These are phyloP conservation scores for Hemileccinum rubropunctum DNA, from an alignment of 768 basidiomycete species.

Conservation along the genomic window DNA sequence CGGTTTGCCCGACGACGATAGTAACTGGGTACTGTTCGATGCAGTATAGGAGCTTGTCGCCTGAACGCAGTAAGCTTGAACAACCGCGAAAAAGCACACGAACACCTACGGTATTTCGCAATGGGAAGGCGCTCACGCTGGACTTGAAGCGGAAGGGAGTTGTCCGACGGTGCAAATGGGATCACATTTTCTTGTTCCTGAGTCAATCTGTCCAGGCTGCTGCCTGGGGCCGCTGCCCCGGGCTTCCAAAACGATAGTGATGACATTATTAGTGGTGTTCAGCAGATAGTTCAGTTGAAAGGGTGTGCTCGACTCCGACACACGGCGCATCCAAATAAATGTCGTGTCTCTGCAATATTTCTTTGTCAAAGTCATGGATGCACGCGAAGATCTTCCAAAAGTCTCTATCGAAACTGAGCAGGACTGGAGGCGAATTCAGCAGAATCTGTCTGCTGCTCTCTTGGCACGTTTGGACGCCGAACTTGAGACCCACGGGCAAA, in stretches of 20 bases:
- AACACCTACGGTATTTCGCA: slow-evolving; percentile 69
- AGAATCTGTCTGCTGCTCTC: slow-evolving; percentile 48
- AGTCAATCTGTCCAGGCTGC: slow-evolving; percentile 79
- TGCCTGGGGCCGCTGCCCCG: slow-evolving; percentile 80
- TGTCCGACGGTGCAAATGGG: slow-evolving; percentile 56
- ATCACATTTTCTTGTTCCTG: slow-evolving; percentile 73
- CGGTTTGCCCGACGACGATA: slow-evolving; percentile 93
- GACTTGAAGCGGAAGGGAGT: slow-evolving; percentile 60
- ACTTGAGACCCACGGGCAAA: slow-evolving; percentile 38
- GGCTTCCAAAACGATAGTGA: slow-evolving; percentile 87
- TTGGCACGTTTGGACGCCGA: slow-evolving; percentile 45
- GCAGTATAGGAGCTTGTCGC: slow-evolving; percentile 75
- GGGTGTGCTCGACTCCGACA: background rate
- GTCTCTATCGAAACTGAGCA: slow-evolving; percentile 63
- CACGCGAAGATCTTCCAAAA: slow-evolving; percentile 45
- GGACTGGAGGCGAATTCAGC: slow-evolving; percentile 64
- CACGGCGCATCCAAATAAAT: slow-evolving; percentile 4
- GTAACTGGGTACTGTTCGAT: slow-evolving; percentile 81
- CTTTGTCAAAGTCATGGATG: slow-evolving; percentile 16
- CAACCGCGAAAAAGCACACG: slow-evolving; percentile 4
- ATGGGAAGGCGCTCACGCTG: slow-evolving; percentile 88
- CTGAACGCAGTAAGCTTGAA: slow-evolving; percentile 37
- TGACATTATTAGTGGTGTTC: slow-evolving; percentile 33
- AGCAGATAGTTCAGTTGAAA: too few species aligned
- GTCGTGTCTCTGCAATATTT: too few species aligned